Conservation (phyloP, 768 basidiomycete species). For the Lanmaoa pseudosensibilis region DNA sequence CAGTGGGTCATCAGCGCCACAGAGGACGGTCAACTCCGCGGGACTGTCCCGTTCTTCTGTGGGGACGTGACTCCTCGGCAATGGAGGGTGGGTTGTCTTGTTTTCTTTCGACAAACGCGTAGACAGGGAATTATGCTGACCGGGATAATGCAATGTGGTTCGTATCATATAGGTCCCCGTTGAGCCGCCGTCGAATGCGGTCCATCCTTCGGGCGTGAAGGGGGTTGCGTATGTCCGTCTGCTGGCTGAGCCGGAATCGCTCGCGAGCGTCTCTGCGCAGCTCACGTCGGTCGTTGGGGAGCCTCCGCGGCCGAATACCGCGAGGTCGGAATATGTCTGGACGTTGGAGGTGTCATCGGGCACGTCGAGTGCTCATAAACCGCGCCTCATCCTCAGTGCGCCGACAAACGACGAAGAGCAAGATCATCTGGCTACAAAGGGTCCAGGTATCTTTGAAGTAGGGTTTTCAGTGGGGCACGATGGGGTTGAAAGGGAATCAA, state of each 20-base stretch:
- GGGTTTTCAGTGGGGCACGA: constrained; percentile 43
- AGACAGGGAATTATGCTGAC: neutral
- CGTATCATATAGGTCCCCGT: constrained; percentile 46
- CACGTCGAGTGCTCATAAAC: constrained; percentile 17
- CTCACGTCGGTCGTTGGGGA: constrained; percentile 51
- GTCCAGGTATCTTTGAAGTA: constrained; percentile 52
- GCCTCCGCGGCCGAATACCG: constrained; percentile 31
- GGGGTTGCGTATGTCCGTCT: constrained; percentile 54
- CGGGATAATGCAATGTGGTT: neutral
- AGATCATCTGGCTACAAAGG: constrained; percentile 28
- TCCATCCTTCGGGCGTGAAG: constrained; percentile 49
- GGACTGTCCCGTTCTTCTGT: constrained; percentile 67
- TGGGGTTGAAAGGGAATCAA: constrained; percentile 31
- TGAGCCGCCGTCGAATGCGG: constrained; percentile 44
- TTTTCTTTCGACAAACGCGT: neutral
- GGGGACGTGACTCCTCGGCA: constrained; percentile 65
- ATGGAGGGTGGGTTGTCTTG: constrained; percentile 46
- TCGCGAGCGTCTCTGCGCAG: constrained; percentile 36
- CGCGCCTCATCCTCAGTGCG: constrained; percentile 38
- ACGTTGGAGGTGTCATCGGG: constrained; percentile 37
- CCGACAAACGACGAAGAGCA: constrained; percentile 39
- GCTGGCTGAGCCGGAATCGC: constrained; percentile 33
- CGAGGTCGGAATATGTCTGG: constrained; percentile 39
- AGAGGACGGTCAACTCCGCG: constrained; percentile 22
- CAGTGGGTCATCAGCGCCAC: constrained; percentile 59